These are phyloP conservation scores for Solanum pinnatisectum DNA, from an alignment of 257 asterid genomes.

Conservation along the genomic window DNA sequence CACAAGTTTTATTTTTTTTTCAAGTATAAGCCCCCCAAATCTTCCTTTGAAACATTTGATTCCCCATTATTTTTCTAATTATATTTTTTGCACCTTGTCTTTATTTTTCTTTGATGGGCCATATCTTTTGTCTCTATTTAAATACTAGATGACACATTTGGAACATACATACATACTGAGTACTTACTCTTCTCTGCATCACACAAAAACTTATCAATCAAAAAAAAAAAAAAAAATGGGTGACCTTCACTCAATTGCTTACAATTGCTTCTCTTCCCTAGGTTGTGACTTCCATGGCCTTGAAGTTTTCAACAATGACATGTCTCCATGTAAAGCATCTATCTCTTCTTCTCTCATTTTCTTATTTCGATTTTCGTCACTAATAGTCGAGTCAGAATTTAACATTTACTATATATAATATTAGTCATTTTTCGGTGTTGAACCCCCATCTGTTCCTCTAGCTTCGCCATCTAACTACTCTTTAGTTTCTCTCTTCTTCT, in stretches of 20 bases:
- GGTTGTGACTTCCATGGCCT: conserved; percentile 35
- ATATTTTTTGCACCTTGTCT: not conserved
- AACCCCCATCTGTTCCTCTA: not conserved
- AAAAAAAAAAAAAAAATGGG: conserved; percentile 11
- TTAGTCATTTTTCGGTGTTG: not conserved
- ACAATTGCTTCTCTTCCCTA: conserved; percentile 22
- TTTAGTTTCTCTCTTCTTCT: not conserved
- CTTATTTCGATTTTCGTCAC: not conserved
- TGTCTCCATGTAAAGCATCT: conserved; percentile 23
- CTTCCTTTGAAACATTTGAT: not conserved
- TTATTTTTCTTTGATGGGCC: not conserved
- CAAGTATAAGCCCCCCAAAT: not conserved
- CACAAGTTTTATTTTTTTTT: not conserved
- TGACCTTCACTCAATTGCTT: conserved; percentile 51
- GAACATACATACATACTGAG: not conserved
- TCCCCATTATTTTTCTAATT: not conserved
- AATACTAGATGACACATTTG: not conserved
- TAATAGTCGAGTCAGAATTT: not conserved
- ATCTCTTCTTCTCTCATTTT: not conserved
- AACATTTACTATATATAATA: not conserved
- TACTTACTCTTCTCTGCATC: not conserved
- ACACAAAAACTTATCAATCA: not conserved
- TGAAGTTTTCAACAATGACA: conserved; percentile 66
- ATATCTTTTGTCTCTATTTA: conserved; percentile 1
- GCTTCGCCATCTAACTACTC: not conserved